phyloP scores from a whole-genome alignment of 495 filamentous ascomycete genomes.

The Penicillium psychrofluorescens region DNA sequence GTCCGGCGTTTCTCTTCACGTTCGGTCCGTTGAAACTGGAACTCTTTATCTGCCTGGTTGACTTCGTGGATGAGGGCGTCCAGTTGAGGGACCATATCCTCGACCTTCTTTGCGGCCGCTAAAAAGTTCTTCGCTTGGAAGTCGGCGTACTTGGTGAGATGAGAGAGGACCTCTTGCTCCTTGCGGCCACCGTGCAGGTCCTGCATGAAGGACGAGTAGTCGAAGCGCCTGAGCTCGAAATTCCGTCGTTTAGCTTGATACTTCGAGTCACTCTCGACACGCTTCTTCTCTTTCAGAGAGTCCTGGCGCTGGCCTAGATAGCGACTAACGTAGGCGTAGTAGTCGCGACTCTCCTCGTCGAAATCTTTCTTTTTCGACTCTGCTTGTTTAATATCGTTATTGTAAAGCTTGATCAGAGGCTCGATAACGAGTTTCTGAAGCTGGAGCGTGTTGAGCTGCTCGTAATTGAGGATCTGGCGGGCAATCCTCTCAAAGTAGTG shows the following conservation, averaged over 20 bases:
- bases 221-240: constrained; percentile 94
- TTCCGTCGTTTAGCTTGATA: constrained; percentile 90
- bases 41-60: constrained; percentile 87
- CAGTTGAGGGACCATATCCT: constrained; percentile 80
- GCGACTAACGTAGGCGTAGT: constrained; percentile 87
- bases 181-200: constrained; percentile 96
- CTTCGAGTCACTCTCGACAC: constrained; percentile 87
- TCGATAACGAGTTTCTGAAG: constrained; percentile 92
- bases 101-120: constrained; percentile 75
- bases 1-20: constrained; percentile 85
- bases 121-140: constrained; percentile 81
- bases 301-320: constrained; percentile 95
- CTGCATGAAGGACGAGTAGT: constrained; percentile 99
- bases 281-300: constrained; percentile 94
- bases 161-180: constrained; percentile 93
- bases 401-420: constrained; percentile 84
- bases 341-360: constrained; percentile 96
- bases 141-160: constrained; percentile 91
- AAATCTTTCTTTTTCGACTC: constrained; percentile 97
- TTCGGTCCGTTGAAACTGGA: constrained; percentile 85
- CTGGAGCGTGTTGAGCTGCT: constrained; percentile 74
- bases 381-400: constrained; percentile 94
- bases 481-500: constrained; percentile 98
- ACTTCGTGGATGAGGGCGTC: constrained; percentile 90
- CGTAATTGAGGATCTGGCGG: constrained; percentile 79